Conservation (phyloP, 2,329 filamentous ascomycete species). For the Fusarium setosum region DNA sequence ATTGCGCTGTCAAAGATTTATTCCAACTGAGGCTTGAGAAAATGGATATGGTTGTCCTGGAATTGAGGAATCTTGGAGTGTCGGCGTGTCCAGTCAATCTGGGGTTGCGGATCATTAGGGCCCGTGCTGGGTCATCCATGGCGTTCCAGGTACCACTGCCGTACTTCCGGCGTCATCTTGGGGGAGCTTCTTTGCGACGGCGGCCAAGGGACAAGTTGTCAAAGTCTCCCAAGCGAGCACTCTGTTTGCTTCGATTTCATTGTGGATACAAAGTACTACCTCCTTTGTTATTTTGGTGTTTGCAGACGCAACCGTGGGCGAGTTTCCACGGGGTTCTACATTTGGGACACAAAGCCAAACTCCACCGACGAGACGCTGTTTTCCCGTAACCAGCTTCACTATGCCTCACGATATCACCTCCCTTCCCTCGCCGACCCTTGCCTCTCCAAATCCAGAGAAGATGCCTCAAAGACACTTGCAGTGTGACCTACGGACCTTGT, state of each 20-base stretch:
- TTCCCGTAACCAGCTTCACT: background rate
- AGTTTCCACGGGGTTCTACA: too few species aligned
- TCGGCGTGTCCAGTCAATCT: background rate
- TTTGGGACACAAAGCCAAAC: too few species aligned
- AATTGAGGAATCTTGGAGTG: background rate
- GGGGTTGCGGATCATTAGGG: constrained; percentile 9
- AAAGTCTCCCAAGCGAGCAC: too few species aligned
- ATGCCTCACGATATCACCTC: background rate
- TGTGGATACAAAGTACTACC: too few species aligned
- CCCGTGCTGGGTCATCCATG: constrained; percentile 1
- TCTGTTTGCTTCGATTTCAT: too few species aligned
- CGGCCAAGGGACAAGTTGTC: too few species aligned
- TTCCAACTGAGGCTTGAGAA: background rate
- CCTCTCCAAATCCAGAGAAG: background rate
- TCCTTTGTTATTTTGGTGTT: too few species aligned
- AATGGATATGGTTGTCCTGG: background rate
- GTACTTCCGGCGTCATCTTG: constrained; percentile 7
- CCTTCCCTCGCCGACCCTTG: background rate
- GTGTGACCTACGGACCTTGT: background rate
- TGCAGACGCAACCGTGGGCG: too few species aligned
- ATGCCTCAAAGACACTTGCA: background rate
- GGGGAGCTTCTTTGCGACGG: constrained; percentile 1
- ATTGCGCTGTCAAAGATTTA: constrained; percentile 45
- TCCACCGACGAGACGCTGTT: too few species aligned
- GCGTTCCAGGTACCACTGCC: constrained; percentile 5